Conservation (phyloP, 2,329 filamentous ascomycete species). For the Neurospora sp. region DNA sequence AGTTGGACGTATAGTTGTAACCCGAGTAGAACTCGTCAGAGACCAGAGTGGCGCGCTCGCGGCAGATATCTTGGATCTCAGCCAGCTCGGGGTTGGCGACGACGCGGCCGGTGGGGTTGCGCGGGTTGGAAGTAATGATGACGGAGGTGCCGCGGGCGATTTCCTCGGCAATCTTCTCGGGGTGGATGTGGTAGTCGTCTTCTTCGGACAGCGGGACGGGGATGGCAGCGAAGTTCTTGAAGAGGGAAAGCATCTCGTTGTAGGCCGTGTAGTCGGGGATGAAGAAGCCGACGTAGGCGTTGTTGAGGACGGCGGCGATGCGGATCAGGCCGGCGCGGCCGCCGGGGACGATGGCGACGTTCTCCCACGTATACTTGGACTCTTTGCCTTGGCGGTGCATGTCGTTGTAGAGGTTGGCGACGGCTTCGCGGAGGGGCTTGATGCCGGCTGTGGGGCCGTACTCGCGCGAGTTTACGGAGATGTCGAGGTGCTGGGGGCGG, state of each 20-base stretch:
- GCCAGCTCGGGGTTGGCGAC: conserved; percentile 76
- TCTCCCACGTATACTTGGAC: conserved; percentile 93
- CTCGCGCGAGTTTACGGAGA: conserved; percentile 71
- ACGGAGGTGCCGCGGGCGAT: conserved; percentile 79
- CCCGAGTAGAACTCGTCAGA: conserved; percentile 96
- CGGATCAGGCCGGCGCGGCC: conserved; percentile 87
- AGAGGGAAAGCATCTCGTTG: conserved; percentile 92
- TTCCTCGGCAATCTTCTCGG: conserved; percentile 86
- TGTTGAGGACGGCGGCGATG: conserved; percentile 88
- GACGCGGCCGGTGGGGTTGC: conserved; percentile 87
- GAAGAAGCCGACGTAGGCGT: conserved; percentile 88
- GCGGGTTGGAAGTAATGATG: conserved; percentile 88
- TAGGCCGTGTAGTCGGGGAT: conserved; percentile 94
- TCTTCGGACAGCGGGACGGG: conserved; percentile 75
- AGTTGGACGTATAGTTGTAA: conserved; percentile 91
- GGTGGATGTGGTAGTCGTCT: conserved; percentile 88
- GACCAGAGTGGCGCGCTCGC: conserved; percentile 81
- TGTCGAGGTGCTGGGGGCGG: conserved; percentile 67
- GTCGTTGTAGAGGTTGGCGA: conserved; percentile 86
- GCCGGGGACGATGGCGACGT: conserved; percentile 91
- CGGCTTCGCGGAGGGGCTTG: conserved; percentile 78
- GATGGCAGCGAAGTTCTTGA: conserved; percentile 87
- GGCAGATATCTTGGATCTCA: conserved; percentile 87
- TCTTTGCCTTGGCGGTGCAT: conserved; percentile 81
- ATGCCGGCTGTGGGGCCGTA: conserved; percentile 94